Base-by-base conservation (phyloP, 2,329 filamentous ascomycete species). In the Fusarium lateritium region DNA sequence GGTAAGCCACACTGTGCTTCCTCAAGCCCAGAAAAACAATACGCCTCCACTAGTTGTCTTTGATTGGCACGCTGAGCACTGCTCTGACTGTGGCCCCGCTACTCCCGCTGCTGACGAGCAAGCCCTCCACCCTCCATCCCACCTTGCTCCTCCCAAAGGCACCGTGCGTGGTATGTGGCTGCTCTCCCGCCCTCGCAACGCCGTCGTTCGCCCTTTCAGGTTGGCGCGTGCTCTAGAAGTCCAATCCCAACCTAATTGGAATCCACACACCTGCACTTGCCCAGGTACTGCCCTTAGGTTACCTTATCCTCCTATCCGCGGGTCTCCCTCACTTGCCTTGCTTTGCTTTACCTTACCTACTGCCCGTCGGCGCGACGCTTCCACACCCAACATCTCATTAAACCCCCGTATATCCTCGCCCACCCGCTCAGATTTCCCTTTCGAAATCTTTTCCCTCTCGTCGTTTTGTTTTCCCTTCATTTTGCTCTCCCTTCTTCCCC, bases 321-420 rank as follows among this genome's bases (percentile, higher is more conserved):
- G 44, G 65, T 70, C 62, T 58, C 46, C 47, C 36, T 59, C 56
- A 36, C 34, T 36, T 38, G 22, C 24, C 26, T 42, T 39, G 31
- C 43, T 58, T 64, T 64, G 56, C 62, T 22, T 52, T 64, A 43
- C 61, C 54, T 65, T 58, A 51, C 59, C 55, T 59, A 49, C 56
- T 55, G 43, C 72, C 58, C 62, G 58, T 66, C 68, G 59, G 63
- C 59, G 64, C 66, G 69, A 73, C 69, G 70, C 65, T 70, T 66
- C 54, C 71, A 69, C 72, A 73, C 63, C 58, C 61, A 64, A 66
- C 68, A 65, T 66, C 67, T 76, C 76, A 78, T 78, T 77, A 78
- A 77, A 77, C 76, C 75, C 75, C 74, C 69, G 71, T 72, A 63
- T 71, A 73, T 75, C 76, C 72, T 73, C 70, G 46, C 57, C 56